Evolutionary conservation across 345 rosid genomes (phyloP).

Genomic region (Brassica incana): DNA sequence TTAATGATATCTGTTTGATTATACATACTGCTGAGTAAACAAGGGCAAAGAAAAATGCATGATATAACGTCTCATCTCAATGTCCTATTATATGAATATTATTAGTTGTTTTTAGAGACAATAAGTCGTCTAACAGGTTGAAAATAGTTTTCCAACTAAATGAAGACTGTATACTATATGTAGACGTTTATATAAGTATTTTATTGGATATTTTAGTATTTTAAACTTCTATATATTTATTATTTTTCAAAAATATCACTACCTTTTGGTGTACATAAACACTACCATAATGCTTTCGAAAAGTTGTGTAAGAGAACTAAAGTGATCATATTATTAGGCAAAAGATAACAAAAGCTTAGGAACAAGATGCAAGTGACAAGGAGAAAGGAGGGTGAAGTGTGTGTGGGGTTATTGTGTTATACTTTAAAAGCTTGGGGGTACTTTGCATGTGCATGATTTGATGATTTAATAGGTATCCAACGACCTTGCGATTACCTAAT

Average conservation of each 20-base stretch:
- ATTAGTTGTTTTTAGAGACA: neutral
- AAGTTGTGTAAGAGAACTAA: neutral
- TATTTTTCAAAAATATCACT: neutral
- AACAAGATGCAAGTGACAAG: constrained; percentile 40
- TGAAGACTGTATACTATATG: too few species aligned
- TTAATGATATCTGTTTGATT: neutral
- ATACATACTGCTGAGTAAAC: neutral
- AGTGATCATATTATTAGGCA: constrained; percentile 19
- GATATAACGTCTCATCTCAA: neutral
- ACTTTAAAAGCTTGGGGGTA: constrained; percentile 19
- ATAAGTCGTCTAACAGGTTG: neutral
- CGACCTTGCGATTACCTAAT: constrained; percentile 12
- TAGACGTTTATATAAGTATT: too few species aligned
- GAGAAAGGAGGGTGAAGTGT: constrained; percentile 18
- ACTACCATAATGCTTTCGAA: constrained; percentile 8
- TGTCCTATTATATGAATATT: neutral
- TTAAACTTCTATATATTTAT: too few species aligned
- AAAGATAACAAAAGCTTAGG: constrained; percentile 35
- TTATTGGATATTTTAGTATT: too few species aligned
- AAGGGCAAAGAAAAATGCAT: neutral
- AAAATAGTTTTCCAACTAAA: too few species aligned
- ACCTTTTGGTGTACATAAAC: neutral
- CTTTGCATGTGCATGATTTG: constrained; percentile 36
- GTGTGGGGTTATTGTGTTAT: constrained; percentile 26
- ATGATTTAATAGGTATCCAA: constrained; percentile 23